Conservation (phyloP, 2,329 filamentous ascomycete species). For the Talaromyces marneffei region DNA sequence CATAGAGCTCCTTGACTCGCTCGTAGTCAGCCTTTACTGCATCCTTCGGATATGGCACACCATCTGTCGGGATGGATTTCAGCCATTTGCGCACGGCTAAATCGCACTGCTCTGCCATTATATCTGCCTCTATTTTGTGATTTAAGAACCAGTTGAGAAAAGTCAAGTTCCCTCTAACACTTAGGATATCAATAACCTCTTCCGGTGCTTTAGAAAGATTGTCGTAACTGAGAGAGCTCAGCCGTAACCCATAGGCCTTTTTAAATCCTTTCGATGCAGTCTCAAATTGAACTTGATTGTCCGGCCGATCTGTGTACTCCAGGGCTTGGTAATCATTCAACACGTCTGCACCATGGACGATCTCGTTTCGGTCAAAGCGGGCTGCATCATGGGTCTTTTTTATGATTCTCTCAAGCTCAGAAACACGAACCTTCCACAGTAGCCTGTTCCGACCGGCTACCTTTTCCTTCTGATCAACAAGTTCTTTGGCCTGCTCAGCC, state of each 20-base stretch:
- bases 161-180: background rate
- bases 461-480: background rate
- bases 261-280: background rate
- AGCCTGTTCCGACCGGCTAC: background rate
- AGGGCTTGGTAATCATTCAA: constrained; percentile 4
- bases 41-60: background rate
- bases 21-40: background rate
- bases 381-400: background rate
- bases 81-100: background rate
- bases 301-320: background rate
- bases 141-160: constrained; percentile 4
- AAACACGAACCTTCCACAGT: background rate
- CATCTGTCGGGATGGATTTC: background rate
- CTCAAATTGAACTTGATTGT: constrained; percentile 1
- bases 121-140: background rate
- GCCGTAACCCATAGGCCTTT: background rate
- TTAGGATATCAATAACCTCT: background rate
- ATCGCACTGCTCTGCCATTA: background rate
- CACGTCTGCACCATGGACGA: constrained; percentile 4
- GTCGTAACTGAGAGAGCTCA: background rate
- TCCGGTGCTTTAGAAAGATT: constrained; percentile 5
- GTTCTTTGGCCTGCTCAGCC: background rate
- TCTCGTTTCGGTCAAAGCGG: constrained; percentile 2
- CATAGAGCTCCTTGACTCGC: background rate
- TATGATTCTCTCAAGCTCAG: constrained; percentile 8